Base-by-base conservation (phyloP, 2,329 filamentous ascomycete genomes). In the Penicillium sp. region DNA sequence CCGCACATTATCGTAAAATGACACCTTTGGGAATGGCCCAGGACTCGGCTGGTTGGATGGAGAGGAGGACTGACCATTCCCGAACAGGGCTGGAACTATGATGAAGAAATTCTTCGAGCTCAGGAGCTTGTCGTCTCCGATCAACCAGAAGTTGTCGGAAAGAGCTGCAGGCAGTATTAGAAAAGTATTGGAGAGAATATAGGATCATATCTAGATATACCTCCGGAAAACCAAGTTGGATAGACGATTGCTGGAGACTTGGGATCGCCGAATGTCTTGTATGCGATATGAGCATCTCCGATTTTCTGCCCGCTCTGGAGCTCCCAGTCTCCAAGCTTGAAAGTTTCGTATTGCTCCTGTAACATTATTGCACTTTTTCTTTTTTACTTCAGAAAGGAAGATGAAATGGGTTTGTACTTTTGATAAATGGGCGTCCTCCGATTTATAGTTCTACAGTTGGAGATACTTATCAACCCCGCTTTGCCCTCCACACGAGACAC, bases 181-280 rank as follows among this genome's bases (percentile, higher is more conserved):
- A 35, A 2, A 1, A 27, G 7, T 37, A 7, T 10, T 5, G 4
- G 15, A 4, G 38, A 15, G 6, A 19, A 13, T 10, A 0, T 23
- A 19, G 19, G 19, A 25, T 19, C 3, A 6, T 5, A 45, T 8
- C 8, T 46, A 21, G 73, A 79, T 50, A 17, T 70, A 84, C 81
- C 63, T 58, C 86, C 86, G 19, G 85, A 87, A 71, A 87, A 93
- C 89, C 89, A 93, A 2, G 86, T 86, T 2, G 89, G 90, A 68
- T 93, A 93, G 60, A 93, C 82, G 57, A 93, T 84, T 2, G 85
- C 86, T 8, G 89, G 89, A 6, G 77, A 79, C 0, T 77, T 81
- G 0, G 83, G 71, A 56, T 86, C 78, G 21, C 90, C 90, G 64
- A 89, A 88, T 0, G 89, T 90, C 73, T 89, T 91, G 79, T 90